Evolutionary conservation across 108 stramenopile species (phyloP).

Genomic region (Epipyxis sp.): DNA sequence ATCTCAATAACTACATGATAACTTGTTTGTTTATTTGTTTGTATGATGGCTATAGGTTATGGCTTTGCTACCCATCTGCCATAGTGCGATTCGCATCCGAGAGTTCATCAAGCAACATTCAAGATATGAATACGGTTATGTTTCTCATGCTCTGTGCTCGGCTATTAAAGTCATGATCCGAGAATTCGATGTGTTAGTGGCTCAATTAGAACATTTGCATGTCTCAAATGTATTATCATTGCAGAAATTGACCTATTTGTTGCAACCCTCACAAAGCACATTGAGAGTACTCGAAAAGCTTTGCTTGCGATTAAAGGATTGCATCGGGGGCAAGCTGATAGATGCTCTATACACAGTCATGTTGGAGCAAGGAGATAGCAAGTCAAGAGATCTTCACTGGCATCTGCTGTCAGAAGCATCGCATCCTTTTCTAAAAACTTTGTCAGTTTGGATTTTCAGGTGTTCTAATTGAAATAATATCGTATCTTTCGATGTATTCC

Average conservation of each 20-base stretch:
- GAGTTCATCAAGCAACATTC: constrained; percentile 61
- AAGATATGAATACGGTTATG: constrained; percentile 73
- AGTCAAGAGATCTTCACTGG: not conserved
- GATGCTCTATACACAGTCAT: constrained; percentile 41
- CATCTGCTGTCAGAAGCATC: constrained; percentile 65
- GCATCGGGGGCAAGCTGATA: constrained; percentile 75
- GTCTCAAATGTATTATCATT: constrained; percentile 57
- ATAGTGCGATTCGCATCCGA: constrained; percentile 62
- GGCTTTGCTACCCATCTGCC: constrained; percentile 67
- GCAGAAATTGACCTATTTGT: constrained; percentile 67
- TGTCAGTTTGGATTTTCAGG: constrained; percentile 72
- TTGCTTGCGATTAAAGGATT: constrained; percentile 47
- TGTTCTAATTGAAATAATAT: too few species aligned
- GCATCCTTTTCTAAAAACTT: constrained; percentile 76
- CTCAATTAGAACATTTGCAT: constrained; percentile 62
- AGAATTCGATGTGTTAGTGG: constrained; percentile 71
- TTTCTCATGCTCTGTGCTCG: constrained; percentile 79
- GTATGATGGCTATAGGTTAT: too few species aligned
- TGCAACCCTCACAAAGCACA: constrained; percentile 66
- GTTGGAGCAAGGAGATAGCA: not conserved
- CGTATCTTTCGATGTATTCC: too few species aligned
- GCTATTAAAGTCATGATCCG: constrained; percentile 65
- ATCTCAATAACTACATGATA: too few species aligned
- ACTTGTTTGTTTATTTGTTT: too few species aligned
- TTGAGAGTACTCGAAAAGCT: constrained; percentile 67